These are phyloP conservation scores for Starmera amethionina DNA, from an alignment of 805 yeast genomes.

Conservation along the genomic window DNA sequence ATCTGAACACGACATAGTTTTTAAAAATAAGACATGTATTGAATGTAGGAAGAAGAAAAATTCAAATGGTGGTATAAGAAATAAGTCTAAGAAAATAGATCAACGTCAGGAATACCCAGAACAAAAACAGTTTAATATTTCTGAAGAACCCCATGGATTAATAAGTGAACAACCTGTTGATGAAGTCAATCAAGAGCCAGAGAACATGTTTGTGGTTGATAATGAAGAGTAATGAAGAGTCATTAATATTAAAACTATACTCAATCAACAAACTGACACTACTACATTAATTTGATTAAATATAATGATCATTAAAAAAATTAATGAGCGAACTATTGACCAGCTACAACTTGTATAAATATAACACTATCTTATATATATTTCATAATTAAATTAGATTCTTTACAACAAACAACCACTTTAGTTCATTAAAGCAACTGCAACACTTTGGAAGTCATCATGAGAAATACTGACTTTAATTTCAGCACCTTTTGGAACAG, in stretches of 20 bases:
- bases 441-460: constrained; percentile 94
- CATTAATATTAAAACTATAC: too few relatives aligned
- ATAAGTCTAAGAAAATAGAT: too few relatives aligned
- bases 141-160: too few relatives aligned
- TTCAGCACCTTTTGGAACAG: constrained; percentile 60
- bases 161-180: too few relatives aligned
- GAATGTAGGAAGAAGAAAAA: constrained; percentile 46
- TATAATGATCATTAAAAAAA: too few relatives aligned
- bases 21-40: constrained; percentile 43
- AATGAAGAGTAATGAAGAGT: constrained; percentile 1
- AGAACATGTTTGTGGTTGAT: constrained; percentile 2
- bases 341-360: not conserved
- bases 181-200: too few relatives aligned
- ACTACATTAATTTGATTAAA: too few relatives aligned
- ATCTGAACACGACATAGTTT: constrained; percentile 27
- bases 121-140: too few relatives aligned
- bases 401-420: not conserved
- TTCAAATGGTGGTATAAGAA: too few relatives aligned
- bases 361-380: not conserved
- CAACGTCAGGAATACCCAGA: too few relatives aligned
- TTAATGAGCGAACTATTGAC: not conserved
- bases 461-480: constrained; percentile 91
- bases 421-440: constrained; percentile 64
- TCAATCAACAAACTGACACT: not conserved
- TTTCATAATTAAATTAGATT: not conserved